These are phyloP conservation scores for Scheffersomyces ergatensis DNA, from an alignment of 805 yeast genomes.

Conservation along the genomic window DNA sequence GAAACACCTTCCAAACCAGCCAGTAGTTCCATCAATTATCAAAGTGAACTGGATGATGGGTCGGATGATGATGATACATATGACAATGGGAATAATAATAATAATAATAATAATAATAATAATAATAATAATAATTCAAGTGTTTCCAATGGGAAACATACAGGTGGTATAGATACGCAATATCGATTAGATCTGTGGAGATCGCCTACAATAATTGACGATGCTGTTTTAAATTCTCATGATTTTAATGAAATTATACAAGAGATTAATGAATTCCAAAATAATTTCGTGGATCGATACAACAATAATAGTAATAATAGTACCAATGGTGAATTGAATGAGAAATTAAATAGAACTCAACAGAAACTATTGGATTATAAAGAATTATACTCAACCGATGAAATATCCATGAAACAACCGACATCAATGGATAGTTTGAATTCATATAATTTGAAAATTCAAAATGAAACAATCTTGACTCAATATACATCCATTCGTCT, in stretches of 20 bases:
- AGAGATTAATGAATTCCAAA: slow-evolving; percentile 31
- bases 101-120: background rate
- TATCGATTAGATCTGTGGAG: slow-evolving; percentile 6
- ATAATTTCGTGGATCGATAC: slow-evolving; percentile 24
- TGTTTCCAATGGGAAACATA: background rate
- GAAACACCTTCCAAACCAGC: background rate
- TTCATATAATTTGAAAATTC: slow-evolving; percentile 26
- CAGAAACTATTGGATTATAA: slow-evolving; percentile 33
- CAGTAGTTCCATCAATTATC: slow-evolving; percentile 10
- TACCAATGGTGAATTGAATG: background rate
- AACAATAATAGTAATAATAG: slow-evolving; percentile 7
- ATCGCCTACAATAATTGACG: background rate
- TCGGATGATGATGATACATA: slow-evolving; percentile 5
- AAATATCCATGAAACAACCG: background rate
- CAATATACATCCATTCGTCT: slow-evolving; percentile 37
- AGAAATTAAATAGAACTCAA: slow-evolving; percentile 27
- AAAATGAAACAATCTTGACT: slow-evolving; percentile 32
- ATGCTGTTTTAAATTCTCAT: background rate
- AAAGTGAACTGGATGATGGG: slow-evolving; percentile 23
- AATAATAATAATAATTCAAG: background rate
- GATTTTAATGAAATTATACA: slow-evolving; percentile 15
- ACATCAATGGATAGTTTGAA: slow-evolving; percentile 1
- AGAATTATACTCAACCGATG: slow-evolving; percentile 16
- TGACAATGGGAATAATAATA: background rate
- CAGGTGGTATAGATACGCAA: slow-evolving; percentile 1